Percentiles rank a stretch among this genome's conserved stretches.
Conservation (phyloP, 495 filamentous ascomycete genomes). For the Aspergillus ostianus region DNA sequence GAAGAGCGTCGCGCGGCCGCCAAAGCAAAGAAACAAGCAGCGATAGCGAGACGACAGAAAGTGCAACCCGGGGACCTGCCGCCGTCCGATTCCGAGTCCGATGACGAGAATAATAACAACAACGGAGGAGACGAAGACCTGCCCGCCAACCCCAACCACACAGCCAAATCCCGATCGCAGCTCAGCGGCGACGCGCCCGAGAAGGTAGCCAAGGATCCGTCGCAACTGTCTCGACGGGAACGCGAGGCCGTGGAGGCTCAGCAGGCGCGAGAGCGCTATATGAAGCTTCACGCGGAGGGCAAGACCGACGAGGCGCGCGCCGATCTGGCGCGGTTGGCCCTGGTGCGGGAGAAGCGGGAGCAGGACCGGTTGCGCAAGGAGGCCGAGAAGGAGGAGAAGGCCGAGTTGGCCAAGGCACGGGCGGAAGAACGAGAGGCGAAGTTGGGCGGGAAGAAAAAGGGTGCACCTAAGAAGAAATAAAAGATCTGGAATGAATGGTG, state of each 20-base stretch:
- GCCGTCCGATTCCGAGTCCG: slow-evolving; percentile 62
- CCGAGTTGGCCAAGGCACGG: slow-evolving; percentile 54
- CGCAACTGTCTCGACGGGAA: slow-evolving; percentile 75
- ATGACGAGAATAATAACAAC: slow-evolving; percentile 49
- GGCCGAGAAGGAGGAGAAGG: slow-evolving; percentile 75
- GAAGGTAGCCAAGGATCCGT: slow-evolving; percentile 29
- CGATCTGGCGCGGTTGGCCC: slow-evolving; percentile 78
- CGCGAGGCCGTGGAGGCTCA: slow-evolving; percentile 85
- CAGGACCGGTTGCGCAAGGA: slow-evolving; percentile 77
- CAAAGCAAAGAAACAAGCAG: slow-evolving; percentile 89
- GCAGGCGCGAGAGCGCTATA: slow-evolving; percentile 84
- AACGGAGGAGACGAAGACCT: slow-evolving; percentile 58
- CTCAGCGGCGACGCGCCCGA: slow-evolving; percentile 43
- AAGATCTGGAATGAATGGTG: neutral
- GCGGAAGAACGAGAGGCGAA: slow-evolving; percentile 38
- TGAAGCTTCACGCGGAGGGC: slow-evolving; percentile 91
- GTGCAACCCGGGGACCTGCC: slow-evolving; percentile 80
- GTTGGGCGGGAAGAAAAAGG: slow-evolving; percentile 34
- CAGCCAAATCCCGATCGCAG: slow-evolving; percentile 64
- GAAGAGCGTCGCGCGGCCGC: slow-evolving; percentile 85
- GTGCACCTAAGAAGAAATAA: slow-evolving; percentile 39
- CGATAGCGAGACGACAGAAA: slow-evolving; percentile 66
- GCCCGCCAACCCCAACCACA: slow-evolving; percentile 90
- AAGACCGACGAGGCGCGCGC: slow-evolving; percentile 96
- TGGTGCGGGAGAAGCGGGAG: slow-evolving; percentile 84